Base-by-base conservation (phyloP, 2,329 filamentous ascomycete species). In the Scedosporium dehoogii region DNA sequence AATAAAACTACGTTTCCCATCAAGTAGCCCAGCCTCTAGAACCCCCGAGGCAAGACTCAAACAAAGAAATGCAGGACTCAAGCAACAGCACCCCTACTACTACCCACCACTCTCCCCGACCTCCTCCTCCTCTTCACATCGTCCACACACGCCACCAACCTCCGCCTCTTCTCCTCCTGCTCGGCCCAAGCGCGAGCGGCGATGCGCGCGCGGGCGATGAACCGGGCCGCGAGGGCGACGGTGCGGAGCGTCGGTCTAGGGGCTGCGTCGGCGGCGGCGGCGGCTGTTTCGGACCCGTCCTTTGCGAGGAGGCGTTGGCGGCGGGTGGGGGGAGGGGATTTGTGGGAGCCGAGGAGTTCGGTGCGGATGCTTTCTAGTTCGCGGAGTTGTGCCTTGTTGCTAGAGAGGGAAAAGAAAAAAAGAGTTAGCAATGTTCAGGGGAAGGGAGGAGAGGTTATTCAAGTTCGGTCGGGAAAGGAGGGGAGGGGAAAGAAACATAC, bases 301-400 rank as follows among this genome's bases (percentile, higher is more conserved):
- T 23, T 27, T 58, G 55, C 29, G 29, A 33, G 29, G 55, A 48
- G 58, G n/a, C 16, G 60, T 33, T 21, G 60, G 18, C 33, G 60
- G 42, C 18, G 55, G 3, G 58, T 60, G 16, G 58, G 42, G 51
- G 67, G 58, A 62, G 70, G 64, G 27, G 68, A 66, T 65, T 60
- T 73, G 64, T 75, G 74, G 69, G 70, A 74, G 65, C 74, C 72
- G 53, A 76, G 73, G 58, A 76, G 68, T 60, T 76, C 72, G 65
- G 72, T 74, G 66, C 76, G 91, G 80, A 97, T 96, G 68, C 89
- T 84, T 68, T 89, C 85, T 66, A 97, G 86, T 71, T 97, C 88
- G 60, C 87, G 85, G 64, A 97, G 86, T 73, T 97, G 91, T 64
- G 91, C 89, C 74, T 93, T 88, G 78, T 97, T 99, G 78, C 94